phyloP scores from a whole-genome alignment of 2,329 filamentous ascomycete species.

The Epichloe bromicola region DNA sequence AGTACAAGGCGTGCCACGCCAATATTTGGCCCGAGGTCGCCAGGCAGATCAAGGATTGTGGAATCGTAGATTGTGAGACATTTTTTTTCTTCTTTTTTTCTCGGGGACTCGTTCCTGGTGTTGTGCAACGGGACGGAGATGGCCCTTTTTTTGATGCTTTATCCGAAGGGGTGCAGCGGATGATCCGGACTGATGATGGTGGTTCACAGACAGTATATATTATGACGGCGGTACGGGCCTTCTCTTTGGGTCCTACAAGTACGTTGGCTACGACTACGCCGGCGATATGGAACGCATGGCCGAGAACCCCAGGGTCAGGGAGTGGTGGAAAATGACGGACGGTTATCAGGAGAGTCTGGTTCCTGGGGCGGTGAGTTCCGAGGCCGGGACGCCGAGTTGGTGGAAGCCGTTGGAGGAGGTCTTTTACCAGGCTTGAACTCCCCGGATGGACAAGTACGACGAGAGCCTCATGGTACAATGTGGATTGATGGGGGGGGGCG shows the following conservation, averaged over 20 bases:
- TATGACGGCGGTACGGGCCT: conserved; percentile 49
- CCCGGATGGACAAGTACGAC: not conserved
- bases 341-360: conserved; percentile 56
- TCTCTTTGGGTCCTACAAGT: conserved; percentile 67
- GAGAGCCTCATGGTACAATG: not conserved
- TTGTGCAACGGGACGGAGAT: not conserved
- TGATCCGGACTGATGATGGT: not conserved
- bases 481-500: too few species aligned
- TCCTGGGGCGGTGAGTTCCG: conserved; percentile 43
- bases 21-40: conserved; percentile 68
- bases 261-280: conserved; percentile 58
- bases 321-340: conserved; percentile 77
- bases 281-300: conserved; percentile 67
- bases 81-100: too few species aligned
- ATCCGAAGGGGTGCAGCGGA: not conserved
- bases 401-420: conserved; percentile 59
- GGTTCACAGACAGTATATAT: conserved; percentile 53
- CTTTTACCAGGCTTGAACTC: conserved; percentile 41
- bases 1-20: conserved; percentile 63
- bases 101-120: not conserved
- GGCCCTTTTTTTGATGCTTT: not conserved
- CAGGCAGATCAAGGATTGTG: conserved; percentile 61
- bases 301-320: conserved; percentile 56
- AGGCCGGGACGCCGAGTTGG: conserved; percentile 49
- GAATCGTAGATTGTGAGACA: conserved; percentile 56